Evolutionary conservation across 73 alveolate species (phyloP), one percentile per base, ranked within the genome.

Genomic region (Halteria grandinella): DNA sequence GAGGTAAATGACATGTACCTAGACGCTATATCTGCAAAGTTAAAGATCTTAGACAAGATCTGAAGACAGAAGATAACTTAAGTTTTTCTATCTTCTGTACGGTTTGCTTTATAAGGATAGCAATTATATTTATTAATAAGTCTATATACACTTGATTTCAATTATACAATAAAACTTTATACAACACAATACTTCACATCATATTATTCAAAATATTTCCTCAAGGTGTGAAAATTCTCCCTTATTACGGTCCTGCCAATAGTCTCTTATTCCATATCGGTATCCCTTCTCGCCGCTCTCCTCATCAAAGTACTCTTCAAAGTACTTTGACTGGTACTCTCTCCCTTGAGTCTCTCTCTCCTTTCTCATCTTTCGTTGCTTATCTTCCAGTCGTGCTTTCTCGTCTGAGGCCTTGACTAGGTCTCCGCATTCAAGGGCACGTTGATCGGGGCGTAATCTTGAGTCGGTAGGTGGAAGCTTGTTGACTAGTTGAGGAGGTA

Each of bases 371-470:
- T 62, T 88, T 51, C 98, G 85, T 81, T 96, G 91, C 70, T 93
- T 96, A 50, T 95, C 98, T 80, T 96, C 99, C 29, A 94, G 70
- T 18, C 94, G 57, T 15, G 78, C 77, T 69, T 95, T 96, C 45
- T 95, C 97, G 62, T 58, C 79, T 20, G 86, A 81, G 29, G 98
- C 98, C 47, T 75, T 43, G 27, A 84, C 91, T 24, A 95, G 51
- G 59, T 90, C 96, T 25, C 98, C 98, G 14, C 83, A 72, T 71
- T 96, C 99, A 33, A 95, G 81, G 37, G 98, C 99, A 88, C 95
- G 55, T 90, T 95, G 89, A 79, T 96, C 99, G 25, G 98, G 97
- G 52, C 99, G 76, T 15, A 92, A 69, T 70, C 99, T 91, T 4
- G 98, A 85, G 75, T 96, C 99, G 28, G 98, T 95, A 12, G 85